Percentiles rank a stretch among this genome's conserved stretches.
These are phyloP conservation scores for Ramaria sp. DNA, from an alignment of 768 basidiomycete genomes.

Conservation along the genomic window DNA sequence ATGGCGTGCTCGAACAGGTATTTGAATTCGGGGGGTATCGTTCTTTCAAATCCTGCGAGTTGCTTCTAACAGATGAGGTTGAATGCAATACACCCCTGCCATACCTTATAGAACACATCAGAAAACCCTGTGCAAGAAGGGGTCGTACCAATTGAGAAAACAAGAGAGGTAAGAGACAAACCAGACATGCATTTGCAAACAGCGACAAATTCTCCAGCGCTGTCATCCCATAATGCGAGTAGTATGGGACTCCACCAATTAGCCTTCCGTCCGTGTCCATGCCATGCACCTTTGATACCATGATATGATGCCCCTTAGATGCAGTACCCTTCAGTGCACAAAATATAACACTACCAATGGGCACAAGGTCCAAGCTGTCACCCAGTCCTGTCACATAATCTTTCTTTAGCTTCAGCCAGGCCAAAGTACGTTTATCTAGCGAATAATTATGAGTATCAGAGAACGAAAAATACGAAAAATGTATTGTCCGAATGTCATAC, in stretches of 20 bases:
- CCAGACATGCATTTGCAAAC: conserved; percentile 90
- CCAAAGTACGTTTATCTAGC: conserved; percentile 68
- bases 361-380: conserved; percentile 65
- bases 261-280: conserved; percentile 82
- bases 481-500: conserved; percentile 22
- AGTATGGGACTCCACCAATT: conserved; percentile 90
- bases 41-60: conserved; percentile 44
- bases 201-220: conserved; percentile 52
- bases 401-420: conserved; percentile 90
- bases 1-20: conserved; percentile 37
- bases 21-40: conserved; percentile 53
- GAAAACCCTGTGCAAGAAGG: conserved; percentile 51
- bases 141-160: conserved; percentile 2
- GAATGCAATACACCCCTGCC: neutral
- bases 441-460: neutral
- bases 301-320: conserved; percentile 41
- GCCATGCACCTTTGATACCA: conserved; percentile 57
- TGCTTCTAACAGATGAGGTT: conserved; percentile 6
- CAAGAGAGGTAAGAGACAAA: conserved; percentile 14
- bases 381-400: conserved; percentile 77
- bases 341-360: conserved; percentile 33
- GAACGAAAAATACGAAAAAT: neutral
- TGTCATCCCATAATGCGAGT: conserved; percentile 62
- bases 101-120: conserved; percentile 69
- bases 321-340: conserved; percentile 18